A percentile compares a stretch with the other conserved stretches of the same genome.
These are phyloP conservation scores for Metahyphopichia silvanorum DNA, from an alignment of 805 yeast genomes.

Conservation along the genomic window DNA sequence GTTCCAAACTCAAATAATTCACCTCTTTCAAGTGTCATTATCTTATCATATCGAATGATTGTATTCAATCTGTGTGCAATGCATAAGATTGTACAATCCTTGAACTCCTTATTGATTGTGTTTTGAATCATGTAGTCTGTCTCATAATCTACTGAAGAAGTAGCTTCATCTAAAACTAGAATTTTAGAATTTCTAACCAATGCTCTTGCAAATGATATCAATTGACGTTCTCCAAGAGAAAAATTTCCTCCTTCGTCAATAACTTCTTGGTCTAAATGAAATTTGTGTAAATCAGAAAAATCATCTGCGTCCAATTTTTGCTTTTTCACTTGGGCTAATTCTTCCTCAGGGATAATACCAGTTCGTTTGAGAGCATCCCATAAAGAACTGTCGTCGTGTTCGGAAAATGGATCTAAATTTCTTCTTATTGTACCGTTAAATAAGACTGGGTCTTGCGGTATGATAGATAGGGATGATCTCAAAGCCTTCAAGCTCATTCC, in stretches of 20 bases:
- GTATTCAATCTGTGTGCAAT: slow-evolving; percentile 40
- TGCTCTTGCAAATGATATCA: slow-evolving; percentile 37
- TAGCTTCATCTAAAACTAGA: slow-evolving; percentile 38
- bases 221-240: slow-evolving; percentile 38
- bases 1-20: slow-evolving; percentile 30
- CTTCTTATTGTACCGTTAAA: slow-evolving; percentile 12
- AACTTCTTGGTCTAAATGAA: slow-evolving; percentile 35
- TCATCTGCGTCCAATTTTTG: slow-evolving; percentile 12
- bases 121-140: slow-evolving; percentile 35
- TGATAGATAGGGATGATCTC: slow-evolving; percentile 10
- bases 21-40: slow-evolving; percentile 33
- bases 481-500: slow-evolving; percentile 9
- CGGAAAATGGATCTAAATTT: slow-evolving; percentile 14
- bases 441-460: slow-evolving; percentile 16
- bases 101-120: slow-evolving; percentile 29
- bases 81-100: slow-evolving; percentile 32
- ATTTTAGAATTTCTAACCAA: slow-evolving; percentile 34
- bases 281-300: slow-evolving; percentile 27
- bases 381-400: slow-evolving; percentile 8
- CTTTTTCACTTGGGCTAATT: slow-evolving; percentile 10
- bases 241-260: slow-evolving; percentile 35
- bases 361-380: slow-evolving; percentile 10
- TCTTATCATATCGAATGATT: slow-evolving; percentile 31
- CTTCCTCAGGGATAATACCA: slow-evolving; percentile 9
- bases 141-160: slow-evolving; percentile 37